A percentile compares a stretch with the other conserved stretches of the same genome.
Conservation (phyloP, 495 filamentous ascomycete species). For the Cercophora samala region DNA sequence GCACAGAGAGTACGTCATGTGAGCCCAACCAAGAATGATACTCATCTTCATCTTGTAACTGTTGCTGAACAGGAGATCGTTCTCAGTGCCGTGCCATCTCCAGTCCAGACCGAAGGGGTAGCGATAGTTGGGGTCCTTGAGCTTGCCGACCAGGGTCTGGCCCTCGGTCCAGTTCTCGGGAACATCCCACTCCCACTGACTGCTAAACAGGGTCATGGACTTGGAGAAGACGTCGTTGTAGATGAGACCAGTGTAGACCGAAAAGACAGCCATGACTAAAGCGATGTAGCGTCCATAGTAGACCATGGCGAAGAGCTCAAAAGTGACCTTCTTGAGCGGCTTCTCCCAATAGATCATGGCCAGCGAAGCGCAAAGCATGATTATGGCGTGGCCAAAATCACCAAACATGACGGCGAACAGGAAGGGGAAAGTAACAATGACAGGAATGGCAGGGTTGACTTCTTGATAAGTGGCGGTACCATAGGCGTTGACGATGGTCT, state of each 20-base stretch:
- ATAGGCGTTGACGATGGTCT: conserved; percentile 98
- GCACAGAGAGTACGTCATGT: conserved; percentile 98
- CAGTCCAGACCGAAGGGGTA: conserved; percentile 97
- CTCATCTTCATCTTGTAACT: conserved; percentile 99
- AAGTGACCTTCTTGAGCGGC: conserved; percentile 81
- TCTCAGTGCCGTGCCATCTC: conserved; percentile 94
- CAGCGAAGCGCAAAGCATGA: conserved; percentile 75
- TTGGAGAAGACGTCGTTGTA: conserved; percentile 99
- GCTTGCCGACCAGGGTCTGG: conserved; percentile 55
- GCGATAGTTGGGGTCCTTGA: conserved; percentile 59
- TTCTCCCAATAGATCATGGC: conserved; percentile 97
- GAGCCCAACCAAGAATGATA: conserved; percentile 91
- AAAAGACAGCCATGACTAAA: conserved; percentile 95
- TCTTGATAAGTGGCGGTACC: conserved; percentile 95
- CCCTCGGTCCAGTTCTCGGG: conserved; percentile 63
- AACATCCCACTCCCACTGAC: conserved; percentile 77
- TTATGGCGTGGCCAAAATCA: conserved; percentile 85
- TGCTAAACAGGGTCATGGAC: conserved; percentile 79
- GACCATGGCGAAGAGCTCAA: conserved; percentile 95
- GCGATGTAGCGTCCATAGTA: conserved; percentile 99
- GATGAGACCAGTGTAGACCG: conserved; percentile 92
- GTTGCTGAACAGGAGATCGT: conserved; percentile 90
- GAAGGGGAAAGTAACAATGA: conserved; percentile 96
- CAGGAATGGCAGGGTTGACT: conserved; percentile 92
- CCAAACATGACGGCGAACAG: conserved; percentile 99